A percentile compares a stretch with the other conserved stretches of the same genome.
These are phyloP conservation scores for Heracleum sosnowskyi DNA, from an alignment of 129 eudicot genomes.

Conservation along the genomic window DNA sequence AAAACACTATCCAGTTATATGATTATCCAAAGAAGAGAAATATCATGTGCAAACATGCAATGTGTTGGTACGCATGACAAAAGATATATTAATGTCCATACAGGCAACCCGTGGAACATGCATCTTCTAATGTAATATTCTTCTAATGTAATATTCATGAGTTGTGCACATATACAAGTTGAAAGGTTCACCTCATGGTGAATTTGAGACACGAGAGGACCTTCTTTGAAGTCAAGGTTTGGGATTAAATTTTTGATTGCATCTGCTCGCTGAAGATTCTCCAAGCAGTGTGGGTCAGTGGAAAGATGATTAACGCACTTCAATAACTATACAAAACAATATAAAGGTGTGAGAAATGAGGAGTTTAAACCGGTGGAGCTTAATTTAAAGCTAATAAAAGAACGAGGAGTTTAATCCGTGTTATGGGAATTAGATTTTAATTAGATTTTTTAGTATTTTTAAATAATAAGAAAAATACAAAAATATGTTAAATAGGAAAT, in stretches of 20 bases:
- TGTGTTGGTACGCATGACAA: background rate
- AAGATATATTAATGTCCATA: background rate
- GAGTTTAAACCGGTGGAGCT: background rate
- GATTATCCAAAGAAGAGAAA: background rate
- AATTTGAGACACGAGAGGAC: conserved; percentile 85
- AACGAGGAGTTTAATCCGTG: too few relatives aligned
- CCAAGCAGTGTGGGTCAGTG: conserved; percentile 94
- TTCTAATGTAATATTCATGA: background rate
- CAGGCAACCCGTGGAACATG: background rate
- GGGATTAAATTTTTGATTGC: conserved; percentile 94
- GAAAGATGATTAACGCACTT: conserved; percentile 90
- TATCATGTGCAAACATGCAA: background rate
- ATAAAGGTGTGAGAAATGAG: background rate
- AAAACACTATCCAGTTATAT: background rate
- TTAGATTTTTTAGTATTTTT: too few relatives aligned
- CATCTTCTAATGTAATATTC: background rate
- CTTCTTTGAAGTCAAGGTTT: conserved; percentile 94
- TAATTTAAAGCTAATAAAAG: conserved; percentile 3
- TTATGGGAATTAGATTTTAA: too few relatives aligned
- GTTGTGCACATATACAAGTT: conserved; percentile 10
- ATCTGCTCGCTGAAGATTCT: conserved; percentile 95
- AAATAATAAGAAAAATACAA: too few relatives aligned
- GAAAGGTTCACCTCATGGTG: conserved; percentile 75
- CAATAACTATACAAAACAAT: conserved; percentile 39
- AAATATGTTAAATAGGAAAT: too few relatives aligned